Evolutionary conservation across 225 moss, liverwort and hornwort genomes (phyloP).

Genomic region (Pseudoscleropodium purum): DNA sequence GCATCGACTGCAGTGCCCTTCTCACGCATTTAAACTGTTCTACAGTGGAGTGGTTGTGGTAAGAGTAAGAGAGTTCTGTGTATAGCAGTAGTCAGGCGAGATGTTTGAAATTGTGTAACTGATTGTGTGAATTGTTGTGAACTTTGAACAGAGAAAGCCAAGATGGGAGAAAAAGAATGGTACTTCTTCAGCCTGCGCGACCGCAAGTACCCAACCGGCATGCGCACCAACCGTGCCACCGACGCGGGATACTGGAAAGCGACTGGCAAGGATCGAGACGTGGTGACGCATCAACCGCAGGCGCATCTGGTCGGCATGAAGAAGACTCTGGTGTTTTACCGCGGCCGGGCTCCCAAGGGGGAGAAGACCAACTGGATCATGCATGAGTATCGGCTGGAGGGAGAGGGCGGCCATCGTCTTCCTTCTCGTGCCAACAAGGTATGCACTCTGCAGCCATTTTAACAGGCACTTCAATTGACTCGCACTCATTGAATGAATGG

Average conservation of each 20-base stretch:
- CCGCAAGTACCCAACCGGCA: slow-evolving; percentile 57
- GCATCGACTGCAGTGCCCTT: too few species aligned
- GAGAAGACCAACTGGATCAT: slow-evolving; percentile 68
- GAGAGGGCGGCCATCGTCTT: slow-evolving; percentile 19
- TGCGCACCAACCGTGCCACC: slow-evolving; percentile 55
- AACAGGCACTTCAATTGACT: not conserved
- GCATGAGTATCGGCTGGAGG: slow-evolving; percentile 55
- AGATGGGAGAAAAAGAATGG: slow-evolving; percentile 61
- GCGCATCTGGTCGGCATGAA: slow-evolving; percentile 47
- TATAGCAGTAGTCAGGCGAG: not conserved
- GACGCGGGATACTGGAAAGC: slow-evolving; percentile 60
- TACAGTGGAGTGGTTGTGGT: not conserved
- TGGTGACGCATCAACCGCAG: slow-evolving; percentile 28
- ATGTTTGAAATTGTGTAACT: not conserved
- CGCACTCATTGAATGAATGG: not conserved
- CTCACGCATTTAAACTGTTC: not conserved
- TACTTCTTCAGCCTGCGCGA: slow-evolving; percentile 58
- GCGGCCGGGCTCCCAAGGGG: slow-evolving; percentile 53
- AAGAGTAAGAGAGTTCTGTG: not conserved
- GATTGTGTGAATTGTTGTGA: not conserved
- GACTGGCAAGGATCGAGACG: slow-evolving; percentile 56
- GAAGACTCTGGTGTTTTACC: slow-evolving; percentile 54
- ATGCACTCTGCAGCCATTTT: not conserved
- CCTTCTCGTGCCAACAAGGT: slow-evolving; percentile 38
- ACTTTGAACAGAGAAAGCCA: slow-evolving; percentile 30